These are phyloP conservation scores for Fusarium drepaniforme DNA, from an alignment of 2,329 filamentous ascomycete genomes.

Conservation along the genomic window DNA sequence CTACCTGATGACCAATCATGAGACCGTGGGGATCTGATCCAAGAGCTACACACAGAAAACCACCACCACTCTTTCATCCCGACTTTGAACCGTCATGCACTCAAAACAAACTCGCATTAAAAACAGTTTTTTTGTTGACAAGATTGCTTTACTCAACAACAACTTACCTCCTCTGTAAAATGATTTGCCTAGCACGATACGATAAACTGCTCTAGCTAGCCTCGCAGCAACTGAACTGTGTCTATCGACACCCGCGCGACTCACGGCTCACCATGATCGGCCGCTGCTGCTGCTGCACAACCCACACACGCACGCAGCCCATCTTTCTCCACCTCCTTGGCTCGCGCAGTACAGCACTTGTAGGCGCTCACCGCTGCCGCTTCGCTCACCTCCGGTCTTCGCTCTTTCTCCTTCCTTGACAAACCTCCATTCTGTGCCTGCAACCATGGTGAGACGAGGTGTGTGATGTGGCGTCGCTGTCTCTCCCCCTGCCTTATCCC, in stretches of 20 bases:
- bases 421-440: slow-evolving; percentile 27
- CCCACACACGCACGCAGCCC: slow-evolving; percentile 1
- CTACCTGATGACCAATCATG: slow-evolving; percentile 7
- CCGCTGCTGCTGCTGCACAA: slow-evolving; percentile 4
- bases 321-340: slow-evolving; percentile 25
- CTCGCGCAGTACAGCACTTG: too few relatives aligned
- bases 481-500: slow-evolving; percentile 20
- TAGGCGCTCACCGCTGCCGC: slow-evolving; percentile 25
- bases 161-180: background rate
- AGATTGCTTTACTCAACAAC: slow-evolving; percentile 26
- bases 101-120: background rate
- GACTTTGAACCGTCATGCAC: background rate
- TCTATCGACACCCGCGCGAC: slow-evolving; percentile 30
- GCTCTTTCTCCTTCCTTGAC: background rate
- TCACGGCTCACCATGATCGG: slow-evolving; percentile 33
- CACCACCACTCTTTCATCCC: background rate
- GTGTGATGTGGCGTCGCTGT: slow-evolving; percentile 39
- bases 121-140: slow-evolving; percentile 28
- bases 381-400: slow-evolving; percentile 32
- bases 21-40: background rate
- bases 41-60: background rate
- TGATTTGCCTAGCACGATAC: slow-evolving; percentile 7
- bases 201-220: slow-evolving; percentile 16
- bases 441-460: slow-evolving; percentile 29
- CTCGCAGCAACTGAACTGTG: slow-evolving; percentile 8